Evolutionary conservation across 306 rosid species (phyloP).

Genomic region (Betula pendula): DNA sequence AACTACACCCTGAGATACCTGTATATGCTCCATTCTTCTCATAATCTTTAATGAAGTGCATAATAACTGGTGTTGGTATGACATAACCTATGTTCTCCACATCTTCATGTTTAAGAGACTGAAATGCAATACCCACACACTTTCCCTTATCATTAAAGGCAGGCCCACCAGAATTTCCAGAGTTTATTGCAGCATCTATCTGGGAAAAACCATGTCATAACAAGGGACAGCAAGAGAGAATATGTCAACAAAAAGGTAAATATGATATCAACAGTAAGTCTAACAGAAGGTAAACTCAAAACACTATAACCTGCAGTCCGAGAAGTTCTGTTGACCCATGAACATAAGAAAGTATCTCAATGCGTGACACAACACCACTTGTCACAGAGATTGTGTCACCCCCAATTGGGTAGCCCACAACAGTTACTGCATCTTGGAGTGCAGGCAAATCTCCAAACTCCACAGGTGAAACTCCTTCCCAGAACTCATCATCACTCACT

Average conservation of each 20-base stretch:
- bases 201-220: conserved; percentile 32
- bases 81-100: conserved; percentile 94
- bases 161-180: conserved; percentile 99
- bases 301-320: conserved; percentile 76
- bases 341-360: conserved; percentile 91
- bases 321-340: conserved; percentile 97
- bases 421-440: conserved; percentile 93
- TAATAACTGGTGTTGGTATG: conserved; percentile 95
- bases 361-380: conserved; percentile 92
- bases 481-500: conserved; percentile 86
- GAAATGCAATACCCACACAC: conserved; percentile 98
- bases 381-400: conserved; percentile 98
- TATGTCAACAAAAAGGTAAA: conserved; percentile 13
- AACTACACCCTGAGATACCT: conserved; percentile 41
- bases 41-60: conserved; percentile 88
- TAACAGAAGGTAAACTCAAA: conserved; percentile 16
- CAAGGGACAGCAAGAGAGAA: conserved; percentile 17
- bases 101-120: conserved; percentile 93
- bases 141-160: conserved; percentile 90
- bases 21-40: conserved; percentile 88
- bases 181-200: conserved; percentile 97
- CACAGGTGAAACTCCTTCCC: conserved; percentile 87
- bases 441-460: conserved; percentile 86
- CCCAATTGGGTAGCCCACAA: conserved; percentile 97
- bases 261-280: not conserved